Evolutionary conservation across 495 filamentous ascomycete species (phyloP).

Genomic region (Penicillium ochrochloron): DNA sequence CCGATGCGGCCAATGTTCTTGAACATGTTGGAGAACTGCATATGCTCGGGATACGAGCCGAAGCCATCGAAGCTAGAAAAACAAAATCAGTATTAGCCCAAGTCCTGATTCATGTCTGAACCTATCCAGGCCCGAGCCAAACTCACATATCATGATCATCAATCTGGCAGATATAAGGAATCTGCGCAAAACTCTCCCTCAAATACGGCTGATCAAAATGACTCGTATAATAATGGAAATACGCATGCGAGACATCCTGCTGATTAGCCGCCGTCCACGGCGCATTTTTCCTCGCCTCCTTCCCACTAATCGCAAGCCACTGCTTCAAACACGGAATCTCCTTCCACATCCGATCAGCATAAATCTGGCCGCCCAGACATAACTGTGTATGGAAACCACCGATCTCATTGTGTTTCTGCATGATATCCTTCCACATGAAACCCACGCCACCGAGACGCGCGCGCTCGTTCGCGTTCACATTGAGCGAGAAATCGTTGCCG

Average conservation of each 20-base stretch:
- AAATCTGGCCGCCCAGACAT: constrained; percentile 92
- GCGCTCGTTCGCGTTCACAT: constrained; percentile 83
- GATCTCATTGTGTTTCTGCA: constrained; percentile 95
- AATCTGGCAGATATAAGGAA: constrained; percentile 89
- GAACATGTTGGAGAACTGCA: constrained; percentile 97
- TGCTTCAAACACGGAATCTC: constrained; percentile 91
- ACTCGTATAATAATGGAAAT: constrained; percentile 98
- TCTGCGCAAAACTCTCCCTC: constrained; percentile 94
- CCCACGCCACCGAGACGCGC: constrained; percentile 83
- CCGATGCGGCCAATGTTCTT: constrained; percentile 97
- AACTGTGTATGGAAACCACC: constrained; percentile 94
- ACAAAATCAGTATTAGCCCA: constrained; percentile 22
- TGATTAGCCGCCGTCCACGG: constrained; percentile 92
- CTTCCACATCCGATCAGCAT: constrained; percentile 94
- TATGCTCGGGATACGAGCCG: constrained; percentile 95
- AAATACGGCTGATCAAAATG: constrained; percentile 96
- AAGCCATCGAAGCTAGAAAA: constrained; percentile 88
- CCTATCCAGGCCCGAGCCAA: no score
- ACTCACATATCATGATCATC: constrained; percentile 98
- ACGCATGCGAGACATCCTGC: constrained; percentile 92
- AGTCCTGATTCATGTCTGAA: no score
- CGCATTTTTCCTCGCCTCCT: constrained; percentile 87
- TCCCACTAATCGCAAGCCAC: constrained; percentile 88
- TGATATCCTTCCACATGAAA: constrained; percentile 98
- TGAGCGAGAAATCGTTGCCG: constrained; percentile 91